Base-by-base conservation (phyloP, 768 basidiomycete genomes). In the Kwoniella mangroviensis region DNA sequence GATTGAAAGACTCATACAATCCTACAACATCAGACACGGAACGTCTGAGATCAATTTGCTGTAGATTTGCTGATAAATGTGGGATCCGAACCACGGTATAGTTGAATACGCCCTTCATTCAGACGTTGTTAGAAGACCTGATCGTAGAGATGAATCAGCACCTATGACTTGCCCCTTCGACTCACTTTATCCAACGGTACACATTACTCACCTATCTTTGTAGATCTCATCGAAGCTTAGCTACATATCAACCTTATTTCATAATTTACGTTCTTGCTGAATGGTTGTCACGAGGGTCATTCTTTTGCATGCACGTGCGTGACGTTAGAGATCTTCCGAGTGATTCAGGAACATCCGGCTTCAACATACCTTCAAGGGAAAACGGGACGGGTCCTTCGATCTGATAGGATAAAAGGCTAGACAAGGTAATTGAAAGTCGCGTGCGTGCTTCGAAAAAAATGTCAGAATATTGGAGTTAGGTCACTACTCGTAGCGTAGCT, bases 71-170 rank as follows among this genome's bases (percentile, higher is more conserved):
- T n/a, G n/a, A n/a, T n/a, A n/a, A n/a, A n/a, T n/a, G n/a, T n/a
- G n/a, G n/a, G n/a, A n/a, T n/a, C n/a, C n/a, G n/a, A n/a, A n/a
- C n/a, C n/a, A n/a, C n/a, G n/a, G n/a, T 15, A 11, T 49, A 49
- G 45, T 19, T 49, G 2, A 19, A 49, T 15, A 49, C 45, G 15
- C 15, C 45, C 4, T 49, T 17, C 45, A 49, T 49, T 19, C 45
- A 49, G 19, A 49, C 45, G 12, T 19, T 49, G 45, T 49, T 49
- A 49, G 72, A 73, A 49, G 67, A 76, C 43, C 70, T 73, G 55
- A 15, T 73, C 11, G 49, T 76, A 13, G 45, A 10, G 19, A 49
- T 49, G 45, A 49, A 2, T 19, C 15, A 49, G 19, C 45, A 10
- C 45, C 45, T 49, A 49, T 10, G 4, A 49, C 10, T 49, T 10